These are phyloP conservation scores for Cystobasidium pallidum DNA, from an alignment of 1,284 basidiomycete species.

Conservation along the genomic window DNA sequence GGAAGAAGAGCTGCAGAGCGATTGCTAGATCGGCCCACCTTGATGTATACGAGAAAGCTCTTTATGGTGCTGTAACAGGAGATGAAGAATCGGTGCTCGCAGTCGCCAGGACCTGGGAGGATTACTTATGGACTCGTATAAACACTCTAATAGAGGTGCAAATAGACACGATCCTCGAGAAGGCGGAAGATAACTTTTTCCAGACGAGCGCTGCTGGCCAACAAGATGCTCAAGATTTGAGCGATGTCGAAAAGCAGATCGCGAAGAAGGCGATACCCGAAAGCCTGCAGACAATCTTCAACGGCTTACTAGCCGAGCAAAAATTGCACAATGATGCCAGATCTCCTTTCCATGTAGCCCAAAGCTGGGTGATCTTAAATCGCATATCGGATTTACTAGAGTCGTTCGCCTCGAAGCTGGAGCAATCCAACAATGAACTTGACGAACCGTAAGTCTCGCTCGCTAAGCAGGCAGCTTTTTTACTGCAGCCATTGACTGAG, in stretches of 20 bases:
- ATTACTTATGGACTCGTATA: constrained; percentile 90
- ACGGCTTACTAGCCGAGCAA: constrained; percentile 31
- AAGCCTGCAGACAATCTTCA: constrained; percentile 47
- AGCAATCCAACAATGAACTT: constrained; percentile 57
- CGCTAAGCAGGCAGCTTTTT: neutral
- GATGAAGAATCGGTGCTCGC: constrained; percentile 74
- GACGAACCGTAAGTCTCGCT: constrained; percentile 65
- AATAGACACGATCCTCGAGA: constrained; percentile 61
- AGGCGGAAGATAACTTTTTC: constrained; percentile 27
- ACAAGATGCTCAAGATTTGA: neutral
- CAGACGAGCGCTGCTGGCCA: neutral
- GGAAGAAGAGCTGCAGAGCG: constrained; percentile 80
- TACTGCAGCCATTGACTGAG: neutral
- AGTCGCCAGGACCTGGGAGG: constrained; percentile 87
- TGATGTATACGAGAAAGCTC: constrained; percentile 69
- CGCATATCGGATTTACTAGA: constrained; percentile 69
- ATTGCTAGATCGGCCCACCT: constrained; percentile 61
- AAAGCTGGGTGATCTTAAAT: constrained; percentile 81
- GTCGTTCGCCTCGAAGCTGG: constrained; percentile 70
- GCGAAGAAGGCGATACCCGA: constrained; percentile 4
- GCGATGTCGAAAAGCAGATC: neutral
- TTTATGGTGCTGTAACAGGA: constrained; percentile 87
- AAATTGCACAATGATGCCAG: constrained; percentile 62
- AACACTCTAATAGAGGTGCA: constrained; percentile 82
- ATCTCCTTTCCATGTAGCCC: constrained; percentile 83